These are phyloP conservation scores for Claviceps purpurea DNA, from an alignment of 2,329 filamentous ascomycete species.

Conservation along the genomic window DNA sequence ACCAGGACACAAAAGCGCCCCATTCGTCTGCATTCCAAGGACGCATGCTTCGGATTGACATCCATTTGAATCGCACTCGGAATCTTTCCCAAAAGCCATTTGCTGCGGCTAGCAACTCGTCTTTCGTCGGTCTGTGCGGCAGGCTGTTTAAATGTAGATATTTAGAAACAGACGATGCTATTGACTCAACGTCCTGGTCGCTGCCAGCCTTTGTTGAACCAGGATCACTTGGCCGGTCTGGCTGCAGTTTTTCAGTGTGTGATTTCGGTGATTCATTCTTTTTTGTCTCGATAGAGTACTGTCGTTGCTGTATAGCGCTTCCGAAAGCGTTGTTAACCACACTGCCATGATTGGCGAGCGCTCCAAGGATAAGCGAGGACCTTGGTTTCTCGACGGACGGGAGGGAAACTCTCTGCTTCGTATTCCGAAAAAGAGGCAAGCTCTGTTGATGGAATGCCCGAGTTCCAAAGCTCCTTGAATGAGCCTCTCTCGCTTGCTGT, in stretches of 20 bases:
- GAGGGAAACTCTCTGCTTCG: neutral
- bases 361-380: neutral
- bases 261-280: neutral
- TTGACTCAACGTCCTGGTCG: conserved; percentile 22
- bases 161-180: conserved; percentile 41
- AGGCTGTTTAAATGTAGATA: conserved; percentile 52
- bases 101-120: conserved; percentile 81
- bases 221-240: neutral
- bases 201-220: conserved; percentile 4
- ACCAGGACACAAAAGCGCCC: conserved; percentile 87
- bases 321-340: neutral
- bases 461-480: neutral
- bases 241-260: neutral
- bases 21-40: conserved; percentile 97
- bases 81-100: conserved; percentile 86
- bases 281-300: neutral
- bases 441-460: neutral
- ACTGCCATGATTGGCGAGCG: neutral
- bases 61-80: conserved; percentile 92
- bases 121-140: conserved; percentile 81
- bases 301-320: neutral
- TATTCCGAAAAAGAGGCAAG: no score
- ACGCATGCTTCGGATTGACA: conserved; percentile 82
- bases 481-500: neutral
- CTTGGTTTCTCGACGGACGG: neutral